A percentile compares a stretch with the other conserved stretches of the same genome.
Evolutionary conservation across 176 grass and related monocot species (phyloP).

Genomic region (Cenchrus americanus): DNA sequence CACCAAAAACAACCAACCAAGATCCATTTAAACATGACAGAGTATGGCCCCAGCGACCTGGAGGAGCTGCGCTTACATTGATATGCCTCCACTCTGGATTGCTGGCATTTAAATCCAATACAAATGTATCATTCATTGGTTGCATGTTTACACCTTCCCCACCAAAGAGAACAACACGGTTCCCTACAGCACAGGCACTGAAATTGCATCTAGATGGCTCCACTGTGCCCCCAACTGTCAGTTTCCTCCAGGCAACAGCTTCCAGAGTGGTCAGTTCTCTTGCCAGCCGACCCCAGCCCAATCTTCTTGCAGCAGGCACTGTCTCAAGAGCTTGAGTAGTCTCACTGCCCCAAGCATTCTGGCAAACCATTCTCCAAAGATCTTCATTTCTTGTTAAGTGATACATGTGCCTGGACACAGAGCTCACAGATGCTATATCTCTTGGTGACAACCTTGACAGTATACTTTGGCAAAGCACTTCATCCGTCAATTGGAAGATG

Average conservation of each 20-base stretch:
- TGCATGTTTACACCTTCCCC: constrained; percentile 98
- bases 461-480: constrained; percentile 86
- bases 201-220: constrained; percentile 97
- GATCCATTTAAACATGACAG: constrained; percentile 90
- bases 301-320: constrained; percentile 71
- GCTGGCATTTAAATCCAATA: constrained; percentile 87
- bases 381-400: constrained; percentile 81
- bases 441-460: constrained; percentile 80
- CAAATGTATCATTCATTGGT: constrained; percentile 96
- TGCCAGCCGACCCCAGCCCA: constrained; percentile 83
- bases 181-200: constrained; percentile 94
- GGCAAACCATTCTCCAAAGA: constrained; percentile 97
- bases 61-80: constrained; percentile 77
- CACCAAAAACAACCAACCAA: constrained; percentile 88
- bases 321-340: constrained; percentile 82
- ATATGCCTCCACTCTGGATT: constrained; percentile 94
- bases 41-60: constrained; percentile 89
- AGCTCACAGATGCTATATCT: constrained; percentile 93
- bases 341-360: constrained; percentile 92
- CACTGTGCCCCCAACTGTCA: constrained; percentile 83
- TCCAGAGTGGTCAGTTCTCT: constrained; percentile 87
- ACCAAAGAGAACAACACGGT: constrained; percentile 88
- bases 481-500: constrained; percentile 82
- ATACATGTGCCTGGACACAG: constrained; percentile 69
- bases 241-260: constrained; percentile 84